Evolutionary conservation across 1,139 yeast genomes (phyloP).

Genomic region (Pichia sp.): DNA sequence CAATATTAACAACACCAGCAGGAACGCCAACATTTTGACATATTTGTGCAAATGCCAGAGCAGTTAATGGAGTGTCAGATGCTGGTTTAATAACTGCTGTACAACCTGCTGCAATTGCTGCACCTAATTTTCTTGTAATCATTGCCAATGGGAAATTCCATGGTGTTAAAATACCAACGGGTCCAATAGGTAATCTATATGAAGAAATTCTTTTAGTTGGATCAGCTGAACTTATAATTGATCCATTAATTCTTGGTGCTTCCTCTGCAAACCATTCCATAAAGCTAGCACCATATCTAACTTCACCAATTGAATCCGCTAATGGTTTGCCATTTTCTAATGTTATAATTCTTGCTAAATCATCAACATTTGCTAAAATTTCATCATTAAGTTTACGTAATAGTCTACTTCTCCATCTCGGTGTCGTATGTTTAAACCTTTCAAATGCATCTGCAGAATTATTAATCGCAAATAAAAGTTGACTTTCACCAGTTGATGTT

Average conservation of each 20-base stretch:
- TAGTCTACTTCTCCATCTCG: slow-evolving; percentile 62
- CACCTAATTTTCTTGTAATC: slow-evolving; percentile 88
- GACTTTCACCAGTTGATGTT: slow-evolving; percentile 50
- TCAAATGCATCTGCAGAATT: slow-evolving; percentile 57
- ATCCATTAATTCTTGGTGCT: slow-evolving; percentile 73
- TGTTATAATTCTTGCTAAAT: slow-evolving; percentile 65
- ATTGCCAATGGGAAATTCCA: slow-evolving; percentile 96
- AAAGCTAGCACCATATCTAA: slow-evolving; percentile 69
- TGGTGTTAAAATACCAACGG: slow-evolving; percentile 86
- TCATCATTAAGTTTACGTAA: slow-evolving; percentile 57
- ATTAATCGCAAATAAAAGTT: slow-evolving; percentile 54
- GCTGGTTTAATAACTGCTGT: slow-evolving; percentile 89
- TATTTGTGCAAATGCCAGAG: slow-evolving; percentile 70
- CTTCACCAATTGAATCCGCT: slow-evolving; percentile 72
- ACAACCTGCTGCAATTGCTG: slow-evolving; percentile 92
- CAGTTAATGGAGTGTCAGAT: slow-evolving; percentile 80
- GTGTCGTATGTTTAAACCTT: slow-evolving; percentile 46
- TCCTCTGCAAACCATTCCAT: slow-evolving; percentile 87
- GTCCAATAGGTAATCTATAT: slow-evolving; percentile 78
- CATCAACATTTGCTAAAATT: slow-evolving; percentile 62
- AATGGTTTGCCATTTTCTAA: slow-evolving; percentile 83
- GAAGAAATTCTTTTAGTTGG: slow-evolving; percentile 56
- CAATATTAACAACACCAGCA: slow-evolving; percentile 71
- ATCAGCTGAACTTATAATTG: slow-evolving; percentile 59
- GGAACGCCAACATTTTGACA: slow-evolving; percentile 82